Evolutionary conservation across 2,329 filamentous ascomycete species (phyloP).

Genomic region (Scedosporium aurantiacum): DNA sequence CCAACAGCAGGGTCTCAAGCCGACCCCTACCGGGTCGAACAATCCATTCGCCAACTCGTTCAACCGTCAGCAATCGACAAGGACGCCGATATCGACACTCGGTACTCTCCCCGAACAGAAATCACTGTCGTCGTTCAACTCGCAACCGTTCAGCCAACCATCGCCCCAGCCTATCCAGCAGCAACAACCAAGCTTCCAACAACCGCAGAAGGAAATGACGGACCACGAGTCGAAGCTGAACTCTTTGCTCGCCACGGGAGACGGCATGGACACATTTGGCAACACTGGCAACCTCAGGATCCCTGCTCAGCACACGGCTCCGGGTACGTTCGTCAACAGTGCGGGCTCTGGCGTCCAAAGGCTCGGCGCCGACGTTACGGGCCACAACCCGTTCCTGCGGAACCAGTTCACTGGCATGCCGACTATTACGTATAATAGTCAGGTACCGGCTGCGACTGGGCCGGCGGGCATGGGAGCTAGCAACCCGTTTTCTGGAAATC

Average conservation of each 20-base stretch:
- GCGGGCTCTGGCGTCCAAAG: conserved; percentile 69
- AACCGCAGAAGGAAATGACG: conserved; percentile 45
- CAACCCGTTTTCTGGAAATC: conserved; percentile 44
- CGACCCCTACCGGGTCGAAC: conserved; percentile 88
- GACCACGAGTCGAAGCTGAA: conserved; percentile 71
- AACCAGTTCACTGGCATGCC: conserved; percentile 75
- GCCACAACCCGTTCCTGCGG: conserved; percentile 82
- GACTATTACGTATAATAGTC: conserved; percentile 39
- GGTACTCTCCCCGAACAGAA: conserved; percentile 75
- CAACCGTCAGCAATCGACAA: conserved; percentile 41
- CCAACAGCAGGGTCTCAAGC: conserved; percentile 54
- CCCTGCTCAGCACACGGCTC: conserved; percentile 90
- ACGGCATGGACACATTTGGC: conserved; percentile 94
- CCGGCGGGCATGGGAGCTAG: conserved; percentile 35
- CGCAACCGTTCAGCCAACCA: not conserved
- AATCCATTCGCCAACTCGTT: conserved; percentile 83
- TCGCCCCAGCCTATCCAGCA: conserved; percentile 38
- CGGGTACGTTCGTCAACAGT: conserved; percentile 92
- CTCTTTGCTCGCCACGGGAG: conserved; percentile 70
- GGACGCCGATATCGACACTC: conserved; percentile 54
- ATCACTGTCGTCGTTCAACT: conserved; percentile 45
- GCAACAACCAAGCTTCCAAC: conserved; percentile 29
- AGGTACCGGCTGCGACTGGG: conserved; percentile 45
- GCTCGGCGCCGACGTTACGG: conserved; percentile 60
- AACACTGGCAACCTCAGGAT: conserved; percentile 96